Evolutionary conservation across 148 eudicot genomes (phyloP).

Genomic region (Camellia japonica): DNA sequence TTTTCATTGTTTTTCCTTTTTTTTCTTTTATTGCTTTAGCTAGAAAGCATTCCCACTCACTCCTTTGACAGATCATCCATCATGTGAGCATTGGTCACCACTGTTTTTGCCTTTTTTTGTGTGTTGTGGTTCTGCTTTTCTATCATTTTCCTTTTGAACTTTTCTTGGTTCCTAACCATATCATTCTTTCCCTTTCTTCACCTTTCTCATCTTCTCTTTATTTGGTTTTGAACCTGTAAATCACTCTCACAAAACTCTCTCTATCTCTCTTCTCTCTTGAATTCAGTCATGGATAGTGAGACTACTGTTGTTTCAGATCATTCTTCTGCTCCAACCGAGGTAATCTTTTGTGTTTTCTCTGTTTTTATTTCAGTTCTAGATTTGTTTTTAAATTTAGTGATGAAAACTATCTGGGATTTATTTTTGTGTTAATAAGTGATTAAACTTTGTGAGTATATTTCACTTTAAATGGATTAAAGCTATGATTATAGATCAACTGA

Average conservation of each 20-base stretch:
- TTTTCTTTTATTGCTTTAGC: background rate
- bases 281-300: conserved; percentile 34
- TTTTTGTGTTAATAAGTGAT: background rate
- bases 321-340: conserved; percentile 26
- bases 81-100: conserved; percentile 25
- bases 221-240: background rate
- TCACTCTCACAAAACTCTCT: background rate
- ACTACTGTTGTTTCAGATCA: conserved; percentile 32
- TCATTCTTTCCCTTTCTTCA: conserved; percentile 27
- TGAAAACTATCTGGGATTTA: background rate
- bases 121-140: conserved; percentile 12
- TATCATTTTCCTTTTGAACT: conserved; percentile 16
- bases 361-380: background rate
- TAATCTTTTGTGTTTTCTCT: conserved; percentile 12
- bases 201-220: conserved; percentile 7
- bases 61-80: conserved; percentile 35
- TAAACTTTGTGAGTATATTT: background rate
- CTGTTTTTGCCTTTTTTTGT: background rate
- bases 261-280: conserved; percentile 9
- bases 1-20: background rate
- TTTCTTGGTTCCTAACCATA: conserved; percentile 30
- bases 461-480: background rate
- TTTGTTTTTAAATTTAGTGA: background rate
- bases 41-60: conserved; percentile 20
- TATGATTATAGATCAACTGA: conserved; percentile 13